Base-by-base conservation (phyloP, 1,139 yeast genomes). In the Yamadazyma membranifaciens region DNA sequence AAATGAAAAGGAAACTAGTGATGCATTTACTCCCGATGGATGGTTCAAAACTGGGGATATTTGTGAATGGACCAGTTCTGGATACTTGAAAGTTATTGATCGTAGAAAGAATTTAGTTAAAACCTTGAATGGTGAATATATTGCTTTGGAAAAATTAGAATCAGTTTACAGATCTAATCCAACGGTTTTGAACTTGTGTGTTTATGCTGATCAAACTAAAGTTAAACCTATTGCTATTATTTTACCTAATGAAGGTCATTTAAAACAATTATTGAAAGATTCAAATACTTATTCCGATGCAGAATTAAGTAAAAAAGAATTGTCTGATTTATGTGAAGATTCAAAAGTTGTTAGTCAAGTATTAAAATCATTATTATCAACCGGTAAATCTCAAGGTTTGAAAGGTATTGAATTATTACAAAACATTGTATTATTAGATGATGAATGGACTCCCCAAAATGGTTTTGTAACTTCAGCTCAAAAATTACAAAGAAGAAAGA, bases 31-130 rank as follows among this genome's bases (percentile, higher is more conserved):
- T 36, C 96, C 89, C 49, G 75, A 73, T 50, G 95, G 92, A 25
- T 94, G 98, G 97, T 94, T 94, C 73, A 78, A 73, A 60, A 92
- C 98, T 34, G 99, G 99, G 63, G 99, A 94, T 65, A 88, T 94
- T 63, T 97, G 92, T 58, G 92, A 88, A 69, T 89, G 96, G 95
- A 78, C 92, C 34, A 50, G 80, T 17, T 75, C 73, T 50, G 98
- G 98, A 52, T 81, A 81, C 45, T 71, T 94, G 57, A 80, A 75
- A 58, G 75, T 94, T 50, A 86, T 94, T 62, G 99, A 94, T 69
- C 87, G 99, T 65, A 87, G 82, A 73, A 94, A 94, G 82, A 94
- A 94, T 63, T 75, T 94, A 64, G 95, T 94, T 55, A 94, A 94
- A 77, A 94, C 98, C 15, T 73, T 80, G 58, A 91, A 92, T 59